phyloP scores from a whole-genome alignment of 805 yeast genomes.

The Groenewaldozyma salmanticensis region DNA sequence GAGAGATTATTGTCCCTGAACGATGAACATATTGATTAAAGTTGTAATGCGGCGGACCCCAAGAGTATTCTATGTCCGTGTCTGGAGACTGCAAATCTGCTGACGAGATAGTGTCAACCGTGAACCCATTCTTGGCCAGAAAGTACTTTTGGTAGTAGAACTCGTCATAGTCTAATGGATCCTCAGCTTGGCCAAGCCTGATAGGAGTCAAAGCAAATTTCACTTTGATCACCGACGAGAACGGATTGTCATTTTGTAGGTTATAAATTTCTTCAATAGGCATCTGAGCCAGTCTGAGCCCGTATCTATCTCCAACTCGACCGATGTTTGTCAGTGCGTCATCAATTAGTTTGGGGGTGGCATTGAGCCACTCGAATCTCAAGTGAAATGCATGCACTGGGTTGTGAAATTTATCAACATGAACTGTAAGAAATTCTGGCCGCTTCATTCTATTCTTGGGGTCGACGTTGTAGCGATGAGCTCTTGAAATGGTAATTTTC shows the following conservation, averaged over 20 bases:
- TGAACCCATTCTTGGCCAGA: conserved; percentile 59
- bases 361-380: conserved; percentile 84
- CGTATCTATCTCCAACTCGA: conserved; percentile 76
- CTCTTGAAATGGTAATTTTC: conserved; percentile 41
- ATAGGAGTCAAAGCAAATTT: conserved; percentile 56
- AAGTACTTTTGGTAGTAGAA: conserved; percentile 69
- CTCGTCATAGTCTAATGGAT: conserved; percentile 27
- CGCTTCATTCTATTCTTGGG: conserved; percentile 60
- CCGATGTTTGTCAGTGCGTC: conserved; percentile 71
- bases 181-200: conserved; percentile 10
- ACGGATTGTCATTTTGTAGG: conserved; percentile 70
- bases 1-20: conserved; percentile 85
- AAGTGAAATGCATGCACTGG: conserved; percentile 93
- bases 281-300: conserved; percentile 70
- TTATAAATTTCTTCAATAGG: conserved; percentile 85
- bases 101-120: conserved; percentile 73
- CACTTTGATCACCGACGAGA: conserved; percentile 74
- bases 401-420: conserved; percentile 85
- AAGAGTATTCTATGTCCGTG: conserved; percentile 70
- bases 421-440: conserved; percentile 71
- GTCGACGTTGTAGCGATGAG: conserved; percentile 66
- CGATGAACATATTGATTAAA: conserved; percentile 84
- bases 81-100: conserved; percentile 37
- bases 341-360: conserved; percentile 78
- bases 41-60: conserved; percentile 82